Conservation (phyloP, 805 yeast species). For the Nakazawaea ernobii region DNA sequence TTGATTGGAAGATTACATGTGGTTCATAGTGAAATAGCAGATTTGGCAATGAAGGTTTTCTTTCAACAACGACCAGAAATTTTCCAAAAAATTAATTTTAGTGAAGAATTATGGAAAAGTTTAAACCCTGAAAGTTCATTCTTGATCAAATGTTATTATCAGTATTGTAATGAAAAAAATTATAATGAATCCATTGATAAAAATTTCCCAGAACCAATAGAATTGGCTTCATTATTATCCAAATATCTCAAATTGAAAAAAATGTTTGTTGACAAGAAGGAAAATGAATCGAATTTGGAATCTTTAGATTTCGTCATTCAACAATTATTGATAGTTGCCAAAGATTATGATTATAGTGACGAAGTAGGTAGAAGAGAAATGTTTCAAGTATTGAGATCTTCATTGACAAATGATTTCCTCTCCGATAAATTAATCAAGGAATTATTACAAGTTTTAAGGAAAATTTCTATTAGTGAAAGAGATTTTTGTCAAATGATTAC, state of each 20-base stretch:
- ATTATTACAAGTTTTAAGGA: slow-evolving; percentile 60
- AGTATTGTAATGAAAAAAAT: slow-evolving; percentile 53
- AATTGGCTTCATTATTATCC: slow-evolving; percentile 53
- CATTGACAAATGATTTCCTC: slow-evolving; percentile 53
- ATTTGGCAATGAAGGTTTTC: slow-evolving; percentile 55
- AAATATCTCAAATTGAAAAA: slow-evolving; percentile 49
- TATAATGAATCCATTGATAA: slow-evolving; percentile 53
- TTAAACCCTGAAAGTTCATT: slow-evolving; percentile 74
- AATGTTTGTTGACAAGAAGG: slow-evolving; percentile 10
- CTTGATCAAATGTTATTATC: slow-evolving; percentile 60
- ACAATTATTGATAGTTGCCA: slow-evolving; percentile 64
- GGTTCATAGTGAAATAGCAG: slow-evolving; percentile 61
- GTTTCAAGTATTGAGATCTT: slow-evolving; percentile 51
- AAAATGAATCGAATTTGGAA: slow-evolving; percentile 26
- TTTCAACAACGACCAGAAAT: slow-evolving; percentile 59
- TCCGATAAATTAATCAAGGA: slow-evolving; percentile 48
- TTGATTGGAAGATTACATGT: slow-evolving; percentile 70
- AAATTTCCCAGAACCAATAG: slow-evolving; percentile 75
- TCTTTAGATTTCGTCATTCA: slow-evolving; percentile 70
- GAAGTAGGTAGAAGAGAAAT: slow-evolving; percentile 83
- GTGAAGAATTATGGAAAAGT: slow-evolving; percentile 61
- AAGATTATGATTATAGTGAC: slow-evolving; percentile 78
- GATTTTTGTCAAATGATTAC: slow-evolving; percentile 80
- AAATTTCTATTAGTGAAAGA: slow-evolving; percentile 68
- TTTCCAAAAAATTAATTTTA: slow-evolving; percentile 52